Evolutionary conservation across 805 yeast species (phyloP).

Genomic region (Cyberlindnera americana): DNA sequence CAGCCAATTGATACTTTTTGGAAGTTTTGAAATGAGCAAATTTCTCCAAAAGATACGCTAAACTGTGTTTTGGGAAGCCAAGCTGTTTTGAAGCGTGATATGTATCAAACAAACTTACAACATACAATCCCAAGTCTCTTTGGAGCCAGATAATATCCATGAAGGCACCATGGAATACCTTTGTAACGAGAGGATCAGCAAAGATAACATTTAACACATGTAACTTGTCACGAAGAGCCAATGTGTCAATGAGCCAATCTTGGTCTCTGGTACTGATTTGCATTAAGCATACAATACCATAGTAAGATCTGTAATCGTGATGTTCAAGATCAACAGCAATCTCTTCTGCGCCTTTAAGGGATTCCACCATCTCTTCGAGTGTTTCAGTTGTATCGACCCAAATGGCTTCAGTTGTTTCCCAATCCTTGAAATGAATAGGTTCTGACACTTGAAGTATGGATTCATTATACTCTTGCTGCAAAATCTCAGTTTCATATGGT

Average conservation of each 20-base stretch:
- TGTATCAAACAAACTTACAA: conserved; percentile 90
- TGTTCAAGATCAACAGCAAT: conserved; percentile 96
- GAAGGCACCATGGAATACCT: conserved; percentile 93
- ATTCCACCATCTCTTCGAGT: conserved; percentile 51
- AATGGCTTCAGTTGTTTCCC: conserved; percentile 60
- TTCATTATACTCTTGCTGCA: conserved; percentile 63
- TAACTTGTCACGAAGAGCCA: conserved; percentile 72
- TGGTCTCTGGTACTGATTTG: conserved; percentile 79
- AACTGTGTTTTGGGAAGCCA: conserved; percentile 77
- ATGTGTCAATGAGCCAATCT: conserved; percentile 86
- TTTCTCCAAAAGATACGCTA: conserved; percentile 78
- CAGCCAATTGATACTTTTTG: conserved; percentile 92
- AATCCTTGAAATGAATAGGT: conserved; percentile 52
- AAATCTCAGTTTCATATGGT: conserved; percentile 79
- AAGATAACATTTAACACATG: conserved; percentile 66
- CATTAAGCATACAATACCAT: conserved; percentile 90
- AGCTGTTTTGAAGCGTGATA: conserved; percentile 80
- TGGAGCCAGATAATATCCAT: conserved; percentile 98
- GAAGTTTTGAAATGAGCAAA: conserved; percentile 84
- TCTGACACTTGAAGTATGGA: conserved; percentile 42
- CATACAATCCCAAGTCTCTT: conserved; percentile 86
- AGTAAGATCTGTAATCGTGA: conserved; percentile 86
- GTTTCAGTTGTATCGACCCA: conserved; percentile 67
- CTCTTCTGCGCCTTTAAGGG: conserved; percentile 48
- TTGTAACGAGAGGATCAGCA: conserved; percentile 74